phyloP scores from a whole-genome alignment of 768 basidiomycete species.

The Lactifluus subvellereus region DNA sequence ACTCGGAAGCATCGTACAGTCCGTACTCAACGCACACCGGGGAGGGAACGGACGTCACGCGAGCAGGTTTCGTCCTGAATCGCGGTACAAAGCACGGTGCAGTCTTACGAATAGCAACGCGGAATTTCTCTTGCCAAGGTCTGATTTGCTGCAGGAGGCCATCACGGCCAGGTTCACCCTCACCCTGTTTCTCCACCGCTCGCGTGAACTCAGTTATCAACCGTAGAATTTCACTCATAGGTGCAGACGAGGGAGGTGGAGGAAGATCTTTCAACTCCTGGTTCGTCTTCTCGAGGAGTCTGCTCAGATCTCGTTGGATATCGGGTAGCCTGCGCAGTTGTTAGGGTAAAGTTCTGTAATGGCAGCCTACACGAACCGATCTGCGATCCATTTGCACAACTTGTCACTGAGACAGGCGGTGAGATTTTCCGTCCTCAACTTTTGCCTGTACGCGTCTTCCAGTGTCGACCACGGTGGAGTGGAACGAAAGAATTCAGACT shows the following conservation, averaged over 20 bases:
- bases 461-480: slow-evolving; percentile 51
- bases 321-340: slow-evolving; percentile 46
- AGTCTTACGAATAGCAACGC: background rate
- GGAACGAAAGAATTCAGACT: slow-evolving; percentile 51
- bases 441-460: slow-evolving; percentile 43
- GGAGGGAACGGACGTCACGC: too few species aligned
- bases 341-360: background rate
- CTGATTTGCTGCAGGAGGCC: background rate
- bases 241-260: slow-evolving; percentile 48
- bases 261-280: slow-evolving; percentile 36
- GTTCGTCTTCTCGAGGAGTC: slow-evolving; percentile 38
- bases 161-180: background rate
- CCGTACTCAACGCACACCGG: too few species aligned
- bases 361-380: slow-evolving; percentile 40
- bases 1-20: too few species aligned
- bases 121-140: slow-evolving; percentile 7
- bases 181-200: slow-evolving; percentile 19
- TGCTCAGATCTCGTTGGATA: slow-evolving; percentile 53
- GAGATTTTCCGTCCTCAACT: slow-evolving; percentile 51
- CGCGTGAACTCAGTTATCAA: slow-evolving; percentile 43
- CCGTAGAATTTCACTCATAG: slow-evolving; percentile 48
- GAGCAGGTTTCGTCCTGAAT: too few species aligned
- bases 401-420: slow-evolving; percentile 53
- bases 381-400: slow-evolving; percentile 56
- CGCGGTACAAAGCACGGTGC: slow-evolving; percentile 15